phyloP scores from a whole-genome alignment of 345 rosid species.

The Gossypium ekmanianum region DNA sequence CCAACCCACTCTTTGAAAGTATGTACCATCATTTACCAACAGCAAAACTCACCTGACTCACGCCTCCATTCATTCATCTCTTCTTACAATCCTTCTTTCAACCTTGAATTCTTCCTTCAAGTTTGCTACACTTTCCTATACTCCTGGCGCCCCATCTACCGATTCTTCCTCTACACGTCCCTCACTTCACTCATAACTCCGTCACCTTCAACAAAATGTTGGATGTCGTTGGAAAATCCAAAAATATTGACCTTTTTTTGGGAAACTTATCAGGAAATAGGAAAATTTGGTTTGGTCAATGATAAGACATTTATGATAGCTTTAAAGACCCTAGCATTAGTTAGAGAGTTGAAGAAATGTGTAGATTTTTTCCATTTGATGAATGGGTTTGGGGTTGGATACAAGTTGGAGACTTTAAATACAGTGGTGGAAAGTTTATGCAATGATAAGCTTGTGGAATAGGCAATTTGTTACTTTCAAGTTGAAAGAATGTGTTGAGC shows the following conservation, averaged over 20 bases:
- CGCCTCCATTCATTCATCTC: conserved; percentile 61
- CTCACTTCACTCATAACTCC: conserved; percentile 43
- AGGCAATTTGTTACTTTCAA: conserved; percentile 59
- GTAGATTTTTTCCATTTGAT: conserved; percentile 60
- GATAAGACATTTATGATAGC: conserved; percentile 67
- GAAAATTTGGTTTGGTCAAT: conserved; percentile 44
- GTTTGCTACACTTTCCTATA: conserved; percentile 76
- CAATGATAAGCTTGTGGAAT: conserved; percentile 47
- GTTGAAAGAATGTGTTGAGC: conserved; percentile 50
- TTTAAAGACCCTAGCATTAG: conserved; percentile 53
- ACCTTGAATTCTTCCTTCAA: conserved; percentile 78
- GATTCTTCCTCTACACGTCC: conserved; percentile 60
- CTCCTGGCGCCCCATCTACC: conserved; percentile 84
- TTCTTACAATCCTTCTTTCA: conserved; percentile 34
- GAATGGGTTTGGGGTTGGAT: conserved; percentile 54
- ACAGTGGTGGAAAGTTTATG: conserved; percentile 53
- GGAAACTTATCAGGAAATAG: conserved; percentile 49
- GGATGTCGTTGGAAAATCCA: conserved; percentile 53
- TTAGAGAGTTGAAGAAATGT: conserved; percentile 70
- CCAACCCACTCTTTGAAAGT: conserved; percentile 55
- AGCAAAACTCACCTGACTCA: conserved; percentile 58
- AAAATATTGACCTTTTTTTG: conserved; percentile 71
- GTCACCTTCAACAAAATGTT: conserved; percentile 65
- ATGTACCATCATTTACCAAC: conserved; percentile 80
- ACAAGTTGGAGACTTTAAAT: conserved; percentile 47